Evolutionary conservation across 2,329 filamentous ascomycete genomes (phyloP).

Genomic region (Chrysosporium keratinophilum): DNA sequence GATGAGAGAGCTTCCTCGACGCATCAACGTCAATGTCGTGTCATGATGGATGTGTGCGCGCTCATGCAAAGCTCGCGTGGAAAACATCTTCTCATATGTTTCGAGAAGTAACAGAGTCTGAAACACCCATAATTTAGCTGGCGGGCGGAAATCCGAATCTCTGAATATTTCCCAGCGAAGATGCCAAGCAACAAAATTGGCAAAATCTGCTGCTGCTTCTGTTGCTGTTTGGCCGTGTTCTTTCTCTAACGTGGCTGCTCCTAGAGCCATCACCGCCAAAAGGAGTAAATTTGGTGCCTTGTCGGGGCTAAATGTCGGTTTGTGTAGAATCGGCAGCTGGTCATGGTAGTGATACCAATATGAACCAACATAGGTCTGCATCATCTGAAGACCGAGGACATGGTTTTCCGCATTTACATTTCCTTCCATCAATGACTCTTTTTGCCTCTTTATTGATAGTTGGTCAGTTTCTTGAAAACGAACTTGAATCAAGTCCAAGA

Average conservation of each 20-base stretch:
- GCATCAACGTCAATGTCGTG: constrained; percentile 90
- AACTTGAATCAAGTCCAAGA: constrained; percentile 69
- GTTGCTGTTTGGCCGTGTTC: constrained; percentile 59
- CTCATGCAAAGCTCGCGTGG: constrained; percentile 81
- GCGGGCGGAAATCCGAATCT: constrained; percentile 77
- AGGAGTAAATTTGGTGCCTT: constrained; percentile 75
- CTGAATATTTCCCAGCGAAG: constrained; percentile 95
- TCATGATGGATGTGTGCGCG: constrained; percentile 94
- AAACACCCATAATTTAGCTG: constrained; percentile 92
- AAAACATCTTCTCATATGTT: constrained; percentile 96
- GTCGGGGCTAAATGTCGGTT: constrained; percentile 83
- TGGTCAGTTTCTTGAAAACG: constrained; percentile 74
- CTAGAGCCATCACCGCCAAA: constrained; percentile 83
- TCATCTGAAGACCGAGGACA: constrained; percentile 76
- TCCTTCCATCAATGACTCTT: constrained; percentile 67
- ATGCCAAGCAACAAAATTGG: constrained; percentile 85
- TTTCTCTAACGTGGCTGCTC: constrained; percentile 79
- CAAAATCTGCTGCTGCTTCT: constrained; percentile 66
- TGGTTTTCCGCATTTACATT: constrained; percentile 55
- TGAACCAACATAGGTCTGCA: constrained; percentile 85
- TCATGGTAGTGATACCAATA: constrained; percentile 95
- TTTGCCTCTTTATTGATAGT: constrained; percentile 60
- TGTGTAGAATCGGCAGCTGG: constrained; percentile 87
- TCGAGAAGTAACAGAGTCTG: constrained; percentile 82
- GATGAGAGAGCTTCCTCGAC: constrained; percentile 80